phyloP scores from a whole-genome alignment of 1,139 yeast species.

The Lodderomyces parapsilosis region DNA sequence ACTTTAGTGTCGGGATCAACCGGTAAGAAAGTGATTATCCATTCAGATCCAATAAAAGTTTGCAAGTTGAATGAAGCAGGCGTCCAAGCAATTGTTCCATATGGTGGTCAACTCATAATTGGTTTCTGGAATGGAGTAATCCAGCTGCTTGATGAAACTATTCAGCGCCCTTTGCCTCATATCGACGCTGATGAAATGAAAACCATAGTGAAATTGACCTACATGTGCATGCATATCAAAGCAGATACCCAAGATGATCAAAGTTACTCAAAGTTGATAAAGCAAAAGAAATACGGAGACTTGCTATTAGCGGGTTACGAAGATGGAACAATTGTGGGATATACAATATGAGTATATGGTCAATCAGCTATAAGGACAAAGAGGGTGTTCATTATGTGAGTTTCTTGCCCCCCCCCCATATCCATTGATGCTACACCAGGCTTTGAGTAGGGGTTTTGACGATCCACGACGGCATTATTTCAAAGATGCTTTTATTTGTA shows the following conservation, averaged over 20 bases:
- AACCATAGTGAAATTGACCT: slow-evolving; percentile 16
- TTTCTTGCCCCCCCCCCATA: too few species aligned
- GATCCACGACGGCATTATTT: too few species aligned
- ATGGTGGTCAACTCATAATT: slow-evolving; percentile 15
- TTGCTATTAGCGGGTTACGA: slow-evolving; percentile 36
- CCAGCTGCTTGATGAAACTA: slow-evolving; percentile 15
- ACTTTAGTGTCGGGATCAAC: slow-evolving; percentile 45
- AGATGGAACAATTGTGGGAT: slow-evolving; percentile 35
- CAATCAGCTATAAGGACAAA: slow-evolving; percentile 8
- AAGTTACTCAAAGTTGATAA: slow-evolving; percentile 16
- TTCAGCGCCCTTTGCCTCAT: slow-evolving; percentile 18
- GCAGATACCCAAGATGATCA: slow-evolving; percentile 1
- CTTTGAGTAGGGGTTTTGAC: too few species aligned
- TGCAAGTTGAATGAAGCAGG: slow-evolving; percentile 22
- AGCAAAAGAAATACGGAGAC: slow-evolving; percentile 4
- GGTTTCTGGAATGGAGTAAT: slow-evolving; percentile 46
- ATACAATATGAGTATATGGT: too few species aligned
- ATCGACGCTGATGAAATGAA: slow-evolving; percentile 4
- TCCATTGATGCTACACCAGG: too few species aligned
- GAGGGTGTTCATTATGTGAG: too few species aligned
- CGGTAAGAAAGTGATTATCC: slow-evolving; percentile 29
- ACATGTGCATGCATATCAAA: slow-evolving; percentile 12
- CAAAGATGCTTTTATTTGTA: too few species aligned
- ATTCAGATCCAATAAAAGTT: slow-evolving; percentile 13
- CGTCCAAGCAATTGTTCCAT: slow-evolving; percentile 18